These are phyloP conservation scores for Cetraspora pellucida DNA, from an alignment of 192 early-diverging fungal species.

Conservation along the genomic window DNA sequence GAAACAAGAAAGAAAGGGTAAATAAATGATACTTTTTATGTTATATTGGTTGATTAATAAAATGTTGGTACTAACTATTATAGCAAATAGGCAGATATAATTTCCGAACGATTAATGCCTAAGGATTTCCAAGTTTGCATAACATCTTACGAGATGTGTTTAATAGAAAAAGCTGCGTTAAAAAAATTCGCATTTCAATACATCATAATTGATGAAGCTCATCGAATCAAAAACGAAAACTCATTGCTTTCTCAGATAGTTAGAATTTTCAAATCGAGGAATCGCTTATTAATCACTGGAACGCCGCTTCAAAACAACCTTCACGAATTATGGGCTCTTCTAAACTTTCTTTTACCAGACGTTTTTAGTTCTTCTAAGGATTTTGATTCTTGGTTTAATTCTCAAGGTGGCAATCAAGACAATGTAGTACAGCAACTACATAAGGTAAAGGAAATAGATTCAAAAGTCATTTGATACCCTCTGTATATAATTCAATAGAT, in stretches of 20 bases:
- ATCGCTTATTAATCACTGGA: constrained; percentile 91
- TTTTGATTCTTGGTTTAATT: constrained; percentile 94
- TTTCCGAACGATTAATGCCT: constrained; percentile 56
- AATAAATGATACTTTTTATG: not conserved
- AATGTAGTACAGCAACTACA: constrained; percentile 62
- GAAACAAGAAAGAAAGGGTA: constrained; percentile 82
- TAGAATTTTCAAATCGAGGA: constrained; percentile 81
- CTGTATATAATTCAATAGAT: not conserved
- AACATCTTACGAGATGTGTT: constrained; percentile 96
- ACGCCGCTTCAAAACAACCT: constrained; percentile 98
- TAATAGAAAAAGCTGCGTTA: constrained; percentile 84
- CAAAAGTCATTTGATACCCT: not conserved
- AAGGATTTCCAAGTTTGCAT: constrained; percentile 89
- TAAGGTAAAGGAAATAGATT: constrained; percentile 43
- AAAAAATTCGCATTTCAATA: constrained; percentile 90
- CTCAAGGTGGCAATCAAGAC: constrained; percentile 73
- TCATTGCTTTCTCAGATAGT: constrained; percentile 95
- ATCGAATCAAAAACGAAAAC: constrained; percentile 98
- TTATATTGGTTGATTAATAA: not conserved
- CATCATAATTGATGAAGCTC: constrained; percentile 95
- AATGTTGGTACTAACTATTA: too few relatives aligned
- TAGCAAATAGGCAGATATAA: constrained; percentile 49
- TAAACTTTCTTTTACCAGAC: constrained; percentile 97
- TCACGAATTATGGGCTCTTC: constrained; percentile 97
- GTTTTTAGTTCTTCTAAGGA: constrained; percentile 92